Evolutionary conservation across 2,329 filamentous ascomycete species (phyloP).

Genomic region (Emericellopsis atlantica): DNA sequence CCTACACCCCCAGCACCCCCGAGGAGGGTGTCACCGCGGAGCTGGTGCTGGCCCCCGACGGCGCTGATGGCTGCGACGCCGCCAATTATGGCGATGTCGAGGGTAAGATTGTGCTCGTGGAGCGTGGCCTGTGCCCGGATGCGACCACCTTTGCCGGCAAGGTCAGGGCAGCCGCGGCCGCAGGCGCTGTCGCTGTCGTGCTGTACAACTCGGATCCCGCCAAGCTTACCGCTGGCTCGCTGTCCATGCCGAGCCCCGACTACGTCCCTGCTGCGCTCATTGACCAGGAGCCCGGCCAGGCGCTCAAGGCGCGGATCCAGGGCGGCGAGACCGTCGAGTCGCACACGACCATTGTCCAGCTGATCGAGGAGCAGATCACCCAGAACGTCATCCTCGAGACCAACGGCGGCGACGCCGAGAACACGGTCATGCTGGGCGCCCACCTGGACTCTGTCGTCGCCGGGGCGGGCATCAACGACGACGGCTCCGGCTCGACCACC

Average conservation of each 20-base stretch:
- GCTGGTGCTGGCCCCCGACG: constrained; percentile 13
- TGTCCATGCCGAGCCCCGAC: constrained; percentile 12
- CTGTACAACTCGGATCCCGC: constrained; percentile 16
- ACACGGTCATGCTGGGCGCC: constrained; percentile 53
- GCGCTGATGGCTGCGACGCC: constrained; percentile 10
- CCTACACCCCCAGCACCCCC: constrained; percentile 16
- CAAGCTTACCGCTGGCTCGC: constrained; percentile 15
- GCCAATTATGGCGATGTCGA: constrained; percentile 12
- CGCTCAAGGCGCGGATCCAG: constrained; percentile 14
- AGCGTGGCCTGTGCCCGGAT: constrained; percentile 16
- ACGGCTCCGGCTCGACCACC: constrained; percentile 35
- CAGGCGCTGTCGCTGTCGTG: constrained; percentile 16
- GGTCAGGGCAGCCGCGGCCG: constrained; percentile 13
- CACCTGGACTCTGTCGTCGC: constrained; percentile 51
- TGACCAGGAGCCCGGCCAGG: constrained; percentile 14
- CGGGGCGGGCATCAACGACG: constrained; percentile 66
- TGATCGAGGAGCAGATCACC: constrained; percentile 20
- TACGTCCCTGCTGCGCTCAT: constrained; percentile 15
- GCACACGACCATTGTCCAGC: constrained; percentile 19
- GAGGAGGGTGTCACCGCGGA: constrained; percentile 13
- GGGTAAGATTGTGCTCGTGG: constrained; percentile 18
- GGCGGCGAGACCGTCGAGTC: constrained; percentile 19
- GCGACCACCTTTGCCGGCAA: constrained; percentile 16
- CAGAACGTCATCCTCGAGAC: constrained; percentile 34
- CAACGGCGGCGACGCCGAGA: constrained; percentile 41